A percentile compares a stretch with the other conserved stretches of the same genome.
Evolutionary conservation across 495 filamentous ascomycete species (phyloP).

Genomic region (Parathielavia hyrcaniae): DNA sequence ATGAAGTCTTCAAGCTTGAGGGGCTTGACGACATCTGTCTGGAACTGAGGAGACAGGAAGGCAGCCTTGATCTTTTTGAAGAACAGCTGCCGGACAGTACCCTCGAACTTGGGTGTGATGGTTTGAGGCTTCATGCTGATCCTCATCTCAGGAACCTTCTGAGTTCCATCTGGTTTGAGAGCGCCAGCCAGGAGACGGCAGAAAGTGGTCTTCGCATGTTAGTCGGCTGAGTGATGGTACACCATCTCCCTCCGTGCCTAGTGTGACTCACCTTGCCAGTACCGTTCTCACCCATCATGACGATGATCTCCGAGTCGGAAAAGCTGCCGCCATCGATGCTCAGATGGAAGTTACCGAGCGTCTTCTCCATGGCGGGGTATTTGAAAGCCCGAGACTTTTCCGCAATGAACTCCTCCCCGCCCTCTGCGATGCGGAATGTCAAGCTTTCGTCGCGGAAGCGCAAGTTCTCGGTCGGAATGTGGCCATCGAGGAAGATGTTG

Average conservation of each 20-base stretch:
- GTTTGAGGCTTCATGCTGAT: slow-evolving; percentile 99
- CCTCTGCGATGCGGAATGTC: slow-evolving; percentile 91
- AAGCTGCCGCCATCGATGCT: slow-evolving; percentile 75
- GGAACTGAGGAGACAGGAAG: slow-evolving; percentile 94
- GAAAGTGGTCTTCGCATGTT: slow-evolving; percentile 92
- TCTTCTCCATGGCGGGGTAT: slow-evolving; percentile 92
- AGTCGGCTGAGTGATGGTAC: slow-evolving; percentile 32
- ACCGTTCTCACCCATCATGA: slow-evolving; percentile 99
- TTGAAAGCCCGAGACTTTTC: slow-evolving; percentile 79
- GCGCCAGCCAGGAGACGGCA: slow-evolving; percentile 91
- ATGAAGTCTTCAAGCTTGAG: slow-evolving; percentile 98
- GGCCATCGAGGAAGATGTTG: slow-evolving; percentile 98
- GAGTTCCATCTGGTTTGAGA: slow-evolving; percentile 73
- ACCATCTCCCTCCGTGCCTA: not conserved
- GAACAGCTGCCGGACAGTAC: slow-evolving; percentile 81
- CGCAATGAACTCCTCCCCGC: slow-evolving; percentile 79
- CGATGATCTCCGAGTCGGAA: slow-evolving; percentile 95
- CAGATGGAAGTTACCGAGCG: slow-evolving; percentile 82
- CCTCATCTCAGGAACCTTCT: slow-evolving; percentile 82
- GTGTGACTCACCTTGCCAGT: slow-evolving; percentile 41
- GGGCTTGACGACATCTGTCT: slow-evolving; percentile 98
- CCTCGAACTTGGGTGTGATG: slow-evolving; percentile 94
- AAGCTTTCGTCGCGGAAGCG: slow-evolving; percentile 96
- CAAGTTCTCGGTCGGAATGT: slow-evolving; percentile 96
- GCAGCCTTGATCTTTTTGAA: slow-evolving; percentile 84